phyloP scores from a whole-genome alignment of 176 grass and related monocot species.

The Musa itinerans region DNA sequence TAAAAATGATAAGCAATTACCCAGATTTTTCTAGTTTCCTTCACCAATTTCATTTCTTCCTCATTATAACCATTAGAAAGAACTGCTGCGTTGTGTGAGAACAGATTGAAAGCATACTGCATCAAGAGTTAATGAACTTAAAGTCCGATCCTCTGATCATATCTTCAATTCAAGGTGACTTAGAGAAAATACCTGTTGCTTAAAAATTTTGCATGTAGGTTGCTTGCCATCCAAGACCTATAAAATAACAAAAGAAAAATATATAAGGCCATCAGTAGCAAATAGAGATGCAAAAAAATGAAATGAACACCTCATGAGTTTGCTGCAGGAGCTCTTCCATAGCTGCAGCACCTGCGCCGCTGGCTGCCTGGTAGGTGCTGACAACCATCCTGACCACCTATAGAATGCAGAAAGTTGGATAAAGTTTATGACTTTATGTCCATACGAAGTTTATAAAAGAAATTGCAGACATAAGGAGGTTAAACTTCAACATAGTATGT shows the following conservation, averaged over 20 bases:
- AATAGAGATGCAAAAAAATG: neutral
- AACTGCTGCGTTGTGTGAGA: conserved; percentile 89
- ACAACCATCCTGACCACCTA: conserved; percentile 93
- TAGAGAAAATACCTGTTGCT: conserved; percentile 51
- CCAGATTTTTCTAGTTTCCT: conserved; percentile 92
- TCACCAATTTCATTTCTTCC: conserved; percentile 97
- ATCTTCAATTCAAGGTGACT: neutral
- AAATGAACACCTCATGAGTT: conserved; percentile 54
- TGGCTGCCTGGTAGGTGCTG: conserved; percentile 97
- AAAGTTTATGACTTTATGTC: too few species aligned
- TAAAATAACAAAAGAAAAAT: conserved; percentile 5
- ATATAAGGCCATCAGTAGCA: neutral
- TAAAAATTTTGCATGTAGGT: conserved; percentile 93
- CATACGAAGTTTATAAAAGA: too few species aligned
- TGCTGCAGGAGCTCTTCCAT: conserved; percentile 91
- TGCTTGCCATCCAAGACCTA: conserved; percentile 93
- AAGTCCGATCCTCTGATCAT: conserved; percentile 1
- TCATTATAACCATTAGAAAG: conserved; percentile 93
- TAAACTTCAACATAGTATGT: too few species aligned
- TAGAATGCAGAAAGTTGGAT: conserved; percentile 6
- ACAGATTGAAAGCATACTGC: conserved; percentile 98
- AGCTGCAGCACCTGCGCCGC: conserved; percentile 89
- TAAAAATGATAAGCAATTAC: conserved; percentile 25
- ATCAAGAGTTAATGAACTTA: conserved; percentile 15
- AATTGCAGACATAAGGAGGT: too few species aligned